Evolutionary conservation across 1,139 yeast genomes (phyloP).

Genomic region (Maudiozyma humilis): DNA sequence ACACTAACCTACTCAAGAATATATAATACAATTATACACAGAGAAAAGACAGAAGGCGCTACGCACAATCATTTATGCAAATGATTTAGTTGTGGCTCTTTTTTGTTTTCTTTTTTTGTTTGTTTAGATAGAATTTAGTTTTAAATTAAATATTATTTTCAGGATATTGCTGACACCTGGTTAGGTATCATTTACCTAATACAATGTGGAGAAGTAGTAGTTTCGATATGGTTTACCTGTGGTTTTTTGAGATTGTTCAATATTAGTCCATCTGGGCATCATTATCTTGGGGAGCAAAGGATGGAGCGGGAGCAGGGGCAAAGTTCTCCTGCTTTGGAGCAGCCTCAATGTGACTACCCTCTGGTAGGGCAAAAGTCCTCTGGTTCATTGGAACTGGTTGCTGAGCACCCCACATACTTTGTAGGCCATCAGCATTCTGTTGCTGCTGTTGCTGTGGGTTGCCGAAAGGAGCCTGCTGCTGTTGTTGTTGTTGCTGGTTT

Average conservation of each 20-base stretch:
- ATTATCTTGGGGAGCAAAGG: constrained; percentile 20
- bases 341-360: constrained; percentile 55
- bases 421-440: constrained; percentile 1
- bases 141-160: constrained; percentile 8
- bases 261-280: constrained; percentile 26
- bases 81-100: constrained; percentile 12
- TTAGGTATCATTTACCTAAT: background rate
- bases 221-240: too few species aligned
- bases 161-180: constrained; percentile 1
- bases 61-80: constrained; percentile 20
- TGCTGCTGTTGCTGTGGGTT: background rate
- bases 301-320: constrained; percentile 12
- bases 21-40: too few species aligned
- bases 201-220: background rate
- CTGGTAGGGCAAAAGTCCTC: constrained; percentile 71
- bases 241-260: too few species aligned
- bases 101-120: constrained; percentile 14
- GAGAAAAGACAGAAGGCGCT: background rate
- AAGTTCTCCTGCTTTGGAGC: constrained; percentile 42
- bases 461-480: too few species aligned
- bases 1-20: too few species aligned
- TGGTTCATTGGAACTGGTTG: constrained; percentile 36
- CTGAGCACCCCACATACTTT: constrained; percentile 6
- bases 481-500: constrained; percentile 8
- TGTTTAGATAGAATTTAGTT: constrained; percentile 7